Evolutionary conservation across 2,329 filamentous ascomycete species (phyloP), one percentile per base, ranked within the genome.

Genomic region (Mycosphaerella sp.): DNA sequence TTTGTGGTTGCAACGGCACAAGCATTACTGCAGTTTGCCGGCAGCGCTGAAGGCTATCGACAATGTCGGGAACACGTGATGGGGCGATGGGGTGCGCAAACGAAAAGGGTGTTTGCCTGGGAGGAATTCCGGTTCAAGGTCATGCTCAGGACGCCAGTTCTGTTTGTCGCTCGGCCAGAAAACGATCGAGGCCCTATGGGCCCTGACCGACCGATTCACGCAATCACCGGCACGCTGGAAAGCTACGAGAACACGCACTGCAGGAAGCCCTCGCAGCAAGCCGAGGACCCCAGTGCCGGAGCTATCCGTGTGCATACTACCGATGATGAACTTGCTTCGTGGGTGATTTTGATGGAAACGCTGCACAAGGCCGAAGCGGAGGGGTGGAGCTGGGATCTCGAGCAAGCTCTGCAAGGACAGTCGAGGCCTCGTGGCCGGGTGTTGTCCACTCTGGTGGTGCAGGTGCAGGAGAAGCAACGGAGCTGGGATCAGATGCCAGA

Each of bases 401-500:
- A 23, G 26, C 43, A 29, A 23, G 32, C 51, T 12, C 42, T 17
- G 17, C 29, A 21, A 47, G 49, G n/a, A 7, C 38, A 31, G 34
- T n/a, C 34, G 32, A 43, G 34, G 23, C 14, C 17, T 36, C 23
- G n/a, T n/a, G 36, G n/a, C 23, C 32, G 14, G 14, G 14, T 31
- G 34, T 43, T 6, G 36, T 47, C 29, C 23, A 51, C 32, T 8
- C 29, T 57, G 47, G 45, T 49, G 14, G 51, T 54, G 9, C 47
- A 57, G 32, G 51, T 57, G 1, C 51, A 51, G 49, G 55, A 53
- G 17, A 48, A 49, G 34, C 45, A 53, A 17, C 34, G 55, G 11
- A 55, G 50, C 31, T 58, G 55, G 55, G 52, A 57, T 44, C 54
- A 52, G 44, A 58, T 55, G 55, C 52, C 55, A 12, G 55, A 55